Conservation (phyloP, 176 grass and related monocot species). For the Ensete ventricosum region DNA sequence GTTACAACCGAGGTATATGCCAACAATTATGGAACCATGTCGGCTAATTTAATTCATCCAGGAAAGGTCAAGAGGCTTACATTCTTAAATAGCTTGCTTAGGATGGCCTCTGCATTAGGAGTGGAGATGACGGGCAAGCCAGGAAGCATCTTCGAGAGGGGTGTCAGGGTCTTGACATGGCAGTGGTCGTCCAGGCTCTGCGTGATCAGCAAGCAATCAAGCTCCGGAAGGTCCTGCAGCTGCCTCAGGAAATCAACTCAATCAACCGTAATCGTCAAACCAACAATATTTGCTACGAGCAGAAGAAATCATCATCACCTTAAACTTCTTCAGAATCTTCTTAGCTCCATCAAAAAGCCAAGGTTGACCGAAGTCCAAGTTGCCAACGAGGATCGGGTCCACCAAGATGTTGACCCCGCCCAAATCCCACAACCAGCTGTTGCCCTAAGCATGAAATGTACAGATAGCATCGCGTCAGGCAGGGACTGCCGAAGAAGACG, state of each 20-base stretch:
- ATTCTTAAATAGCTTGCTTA: conserved; percentile 40
- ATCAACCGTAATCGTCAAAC: background rate
- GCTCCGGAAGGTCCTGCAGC: conserved; percentile 33
- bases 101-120: conserved; percentile 55
- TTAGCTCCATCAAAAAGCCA: conserved; percentile 85
- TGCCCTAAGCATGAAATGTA: conserved; percentile 42
- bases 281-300: background rate
- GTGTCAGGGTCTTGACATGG: conserved; percentile 56
- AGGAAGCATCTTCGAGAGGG: conserved; percentile 37
- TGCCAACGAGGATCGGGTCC: conserved; percentile 69
- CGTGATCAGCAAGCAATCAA: conserved; percentile 77
- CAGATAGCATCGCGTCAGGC: background rate
- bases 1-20: no score
- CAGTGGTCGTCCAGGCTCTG: conserved; percentile 97
- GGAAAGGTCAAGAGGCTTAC: conserved; percentile 11
- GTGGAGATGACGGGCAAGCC: conserved; percentile 64
- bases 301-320: conserved; percentile 8
- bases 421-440: conserved; percentile 89
- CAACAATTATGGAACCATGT: background rate
- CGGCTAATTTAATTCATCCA: background rate
- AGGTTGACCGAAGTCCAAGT: conserved; percentile 77
- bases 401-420: conserved; percentile 52
- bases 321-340: conserved; percentile 38
- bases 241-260: conserved; percentile 1
- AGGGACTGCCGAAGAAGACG: no score